A percentile compares a stretch with the other conserved stretches of the same genome.
phyloP scores from a whole-genome alignment of 2,329 filamentous ascomycete species.

The Fonsecaea multimorphosa region DNA sequence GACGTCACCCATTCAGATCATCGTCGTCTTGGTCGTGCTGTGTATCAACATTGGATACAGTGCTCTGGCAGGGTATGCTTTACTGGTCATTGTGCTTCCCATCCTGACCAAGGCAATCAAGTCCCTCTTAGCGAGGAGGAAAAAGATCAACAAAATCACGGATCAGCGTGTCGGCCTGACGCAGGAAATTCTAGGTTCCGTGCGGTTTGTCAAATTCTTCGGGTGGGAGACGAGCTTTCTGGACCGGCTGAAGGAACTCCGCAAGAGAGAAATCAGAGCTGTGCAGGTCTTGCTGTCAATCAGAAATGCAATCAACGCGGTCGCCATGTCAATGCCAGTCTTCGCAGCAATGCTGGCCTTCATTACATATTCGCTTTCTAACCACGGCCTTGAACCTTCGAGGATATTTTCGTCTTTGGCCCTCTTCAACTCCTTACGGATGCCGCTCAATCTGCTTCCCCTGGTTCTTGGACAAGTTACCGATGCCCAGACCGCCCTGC shows the following conservation, averaged over 20 bases:
- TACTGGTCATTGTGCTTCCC: constrained; percentile 79
- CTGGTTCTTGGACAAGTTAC: constrained; percentile 87
- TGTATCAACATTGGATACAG: constrained; percentile 89
- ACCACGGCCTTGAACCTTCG: constrained; percentile 73
- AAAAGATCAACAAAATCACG: constrained; percentile 87
- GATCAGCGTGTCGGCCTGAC: constrained; percentile 90
- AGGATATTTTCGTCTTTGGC: constrained; percentile 88
- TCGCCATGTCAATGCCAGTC: constrained; percentile 83
- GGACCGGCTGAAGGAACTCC: constrained; percentile 73
- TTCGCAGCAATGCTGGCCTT: constrained; percentile 96
- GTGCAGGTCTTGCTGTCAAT: constrained; percentile 84
- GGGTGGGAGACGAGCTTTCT: constrained; percentile 93
- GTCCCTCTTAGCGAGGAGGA: constrained; percentile 74
- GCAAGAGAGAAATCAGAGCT: constrained; percentile 76
- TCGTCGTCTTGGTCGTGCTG: constrained; percentile 80
- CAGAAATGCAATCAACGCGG: constrained; percentile 81
- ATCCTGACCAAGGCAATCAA: constrained; percentile 78
- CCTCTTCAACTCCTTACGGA: constrained; percentile 86
- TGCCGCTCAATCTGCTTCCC: constrained; percentile 88
- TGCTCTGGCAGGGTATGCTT: constrained; percentile 82
- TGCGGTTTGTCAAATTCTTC: constrained; percentile 95
- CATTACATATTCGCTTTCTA: constrained; percentile 73
- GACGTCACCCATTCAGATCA: constrained; percentile 79
- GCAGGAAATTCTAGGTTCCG: constrained; percentile 88
- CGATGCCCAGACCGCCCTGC: constrained; percentile 84